phyloP scores from a whole-genome alignment of 495 filamentous ascomycete genomes.

The Penicillium canescens region DNA sequence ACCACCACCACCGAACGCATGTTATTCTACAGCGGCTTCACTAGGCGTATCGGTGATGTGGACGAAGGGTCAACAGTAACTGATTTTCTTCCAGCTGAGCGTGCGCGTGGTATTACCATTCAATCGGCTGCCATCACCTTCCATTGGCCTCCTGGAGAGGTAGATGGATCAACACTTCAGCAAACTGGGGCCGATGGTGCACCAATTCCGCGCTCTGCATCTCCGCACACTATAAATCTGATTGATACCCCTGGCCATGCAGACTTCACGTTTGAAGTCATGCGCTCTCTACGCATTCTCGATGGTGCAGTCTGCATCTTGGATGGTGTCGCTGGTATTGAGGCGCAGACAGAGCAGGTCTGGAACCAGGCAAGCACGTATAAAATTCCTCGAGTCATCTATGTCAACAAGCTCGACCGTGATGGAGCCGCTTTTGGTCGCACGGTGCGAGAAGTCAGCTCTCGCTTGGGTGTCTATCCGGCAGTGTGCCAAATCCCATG shows the following conservation, averaged over 20 bases:
- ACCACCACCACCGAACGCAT: conserved; percentile 99
- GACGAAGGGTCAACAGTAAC: conserved; percentile 97
- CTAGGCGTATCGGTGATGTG: conserved; percentile 89
- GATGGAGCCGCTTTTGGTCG: conserved; percentile 88
- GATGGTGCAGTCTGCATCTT: conserved; percentile 96
- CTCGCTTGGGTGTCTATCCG: conserved; percentile 78
- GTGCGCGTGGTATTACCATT: conserved; percentile 93
- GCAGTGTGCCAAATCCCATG: conserved; percentile 94
- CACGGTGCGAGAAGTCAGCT: conserved; percentile 82
- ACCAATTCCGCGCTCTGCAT: conserved; percentile 32
- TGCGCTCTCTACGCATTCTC: conserved; percentile 87
- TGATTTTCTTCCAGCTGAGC: conserved; percentile 94
- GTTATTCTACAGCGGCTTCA: conserved; percentile 95
- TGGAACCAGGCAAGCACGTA: conserved; percentile 89
- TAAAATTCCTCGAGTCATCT: conserved; percentile 82
- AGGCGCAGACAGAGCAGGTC: conserved; percentile 97
- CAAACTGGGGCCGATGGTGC: conserved; percentile 19
- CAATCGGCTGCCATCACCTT: conserved; percentile 97
- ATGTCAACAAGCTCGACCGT: conserved; percentile 94
- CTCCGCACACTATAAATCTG: conserved; percentile 78
- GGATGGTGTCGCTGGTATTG: conserved; percentile 94
- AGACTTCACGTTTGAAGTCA: conserved; percentile 97
- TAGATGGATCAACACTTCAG: conserved; percentile 10
- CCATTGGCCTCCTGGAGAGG: conserved; percentile 68
- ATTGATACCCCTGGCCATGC: conserved; percentile 98